Evolutionary conservation across 1,139 yeast genomes (phyloP).

Genomic region (Pichia terricola): DNA sequence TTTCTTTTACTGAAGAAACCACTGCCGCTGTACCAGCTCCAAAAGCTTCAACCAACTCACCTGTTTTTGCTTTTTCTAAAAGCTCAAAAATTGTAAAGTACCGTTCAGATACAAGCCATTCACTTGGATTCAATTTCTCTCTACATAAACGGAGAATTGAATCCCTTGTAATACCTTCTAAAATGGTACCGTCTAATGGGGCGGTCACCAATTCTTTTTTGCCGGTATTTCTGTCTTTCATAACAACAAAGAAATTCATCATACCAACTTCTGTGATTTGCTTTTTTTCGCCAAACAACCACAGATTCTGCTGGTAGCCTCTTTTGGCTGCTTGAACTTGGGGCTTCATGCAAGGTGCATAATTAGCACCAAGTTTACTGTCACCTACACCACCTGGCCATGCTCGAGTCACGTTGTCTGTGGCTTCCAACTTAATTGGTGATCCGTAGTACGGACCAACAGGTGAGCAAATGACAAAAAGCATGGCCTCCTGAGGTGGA

Average conservation of each 20-base stretch:
- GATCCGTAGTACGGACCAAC: conserved; percentile 89
- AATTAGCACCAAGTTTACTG: conserved; percentile 93
- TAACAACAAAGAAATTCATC: conserved; percentile 88
- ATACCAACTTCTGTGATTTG: conserved; percentile 94
- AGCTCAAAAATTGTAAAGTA: conserved; percentile 74
- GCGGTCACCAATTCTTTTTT: conserved; percentile 90
- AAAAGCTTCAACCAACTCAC: conserved; percentile 85
- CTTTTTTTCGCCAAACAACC: conserved; percentile 91
- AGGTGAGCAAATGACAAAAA: conserved; percentile 84
- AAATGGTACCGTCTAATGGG: conserved; percentile 91
- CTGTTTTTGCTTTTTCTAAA: conserved; percentile 62
- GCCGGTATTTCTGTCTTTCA: conserved; percentile 58
- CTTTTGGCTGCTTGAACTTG: conserved; percentile 77
- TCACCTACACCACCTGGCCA: conserved; percentile 99
- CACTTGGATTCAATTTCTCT: conserved; percentile 56
- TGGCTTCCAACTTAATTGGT: conserved; percentile 88
- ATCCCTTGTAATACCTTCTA: conserved; percentile 95
- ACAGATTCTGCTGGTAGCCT: conserved; percentile 91
- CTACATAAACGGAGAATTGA: conserved; percentile 70
- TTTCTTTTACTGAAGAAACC: conserved; percentile 83
- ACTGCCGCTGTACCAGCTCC: conserved; percentile 98
- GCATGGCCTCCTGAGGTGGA: conserved; percentile 67
- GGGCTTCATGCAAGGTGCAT: conserved; percentile 89
- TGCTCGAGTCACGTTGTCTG: conserved; percentile 90
- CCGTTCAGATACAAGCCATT: conserved; percentile 80